A percentile compares a stretch with the other conserved stretches of the same genome.
Conservation (phyloP, 768 basidiomycete species). For the Psilocybe subaeruginosa region DNA sequence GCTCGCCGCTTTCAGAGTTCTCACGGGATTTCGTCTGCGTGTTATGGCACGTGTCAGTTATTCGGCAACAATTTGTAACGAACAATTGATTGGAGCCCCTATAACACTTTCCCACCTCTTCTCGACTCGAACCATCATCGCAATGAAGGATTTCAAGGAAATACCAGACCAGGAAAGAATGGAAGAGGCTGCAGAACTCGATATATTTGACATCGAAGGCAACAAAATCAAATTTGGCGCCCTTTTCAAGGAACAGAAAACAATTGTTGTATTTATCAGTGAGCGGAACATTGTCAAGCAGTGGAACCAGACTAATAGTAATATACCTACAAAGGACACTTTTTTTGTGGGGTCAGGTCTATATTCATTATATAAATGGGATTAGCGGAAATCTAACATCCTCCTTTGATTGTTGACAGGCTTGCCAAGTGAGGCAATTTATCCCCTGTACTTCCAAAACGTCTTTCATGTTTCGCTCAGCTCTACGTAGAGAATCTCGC, state of each 20-base stretch:
- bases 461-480: constrained; percentile 26
- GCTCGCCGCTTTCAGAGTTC: too few relatives aligned
- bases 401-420: constrained; percentile 25
- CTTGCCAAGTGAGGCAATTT: constrained; percentile 32
- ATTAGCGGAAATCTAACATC: background rate
- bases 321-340: constrained; percentile 50
- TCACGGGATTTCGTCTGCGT: too few relatives aligned
- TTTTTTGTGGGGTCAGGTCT: constrained; percentile 63
- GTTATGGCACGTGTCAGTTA: too few relatives aligned
- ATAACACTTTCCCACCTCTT: too few relatives aligned
- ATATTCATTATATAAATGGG: background rate
- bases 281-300: constrained; percentile 10
- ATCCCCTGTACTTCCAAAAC: background rate
- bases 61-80: too few relatives aligned
- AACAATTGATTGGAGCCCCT: too few relatives aligned
- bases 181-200: constrained; percentile 37
- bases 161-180: constrained; percentile 39
- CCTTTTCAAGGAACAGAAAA: constrained; percentile 50
- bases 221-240: constrained; percentile 53
- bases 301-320: background rate
- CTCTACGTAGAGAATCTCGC: constrained; percentile 52
- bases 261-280: constrained; percentile 70
- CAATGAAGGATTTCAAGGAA: constrained; percentile 17
- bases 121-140: background rate
- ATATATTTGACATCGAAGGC: constrained; percentile 50